A percentile compares a stretch with the other conserved stretches of the same genome.
phyloP scores from a whole-genome alignment of 2,329 filamentous ascomycete species.

The Microthyrium microscopicum region DNA sequence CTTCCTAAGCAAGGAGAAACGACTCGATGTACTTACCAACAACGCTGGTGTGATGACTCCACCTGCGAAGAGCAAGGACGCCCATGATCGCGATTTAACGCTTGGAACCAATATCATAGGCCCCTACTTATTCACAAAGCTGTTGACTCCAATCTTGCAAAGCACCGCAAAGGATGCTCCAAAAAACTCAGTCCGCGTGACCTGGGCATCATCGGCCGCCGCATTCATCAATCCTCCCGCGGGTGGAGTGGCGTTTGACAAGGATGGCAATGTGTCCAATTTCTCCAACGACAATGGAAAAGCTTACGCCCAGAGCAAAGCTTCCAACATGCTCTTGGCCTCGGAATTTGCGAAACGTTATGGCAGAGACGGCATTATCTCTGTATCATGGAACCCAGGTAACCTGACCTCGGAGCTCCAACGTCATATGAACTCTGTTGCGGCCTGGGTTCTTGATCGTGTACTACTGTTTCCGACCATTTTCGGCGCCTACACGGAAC shows the following conservation, averaged over 20 bases:
- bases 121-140: slow-evolving; percentile 6
- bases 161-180: slow-evolving; percentile 10
- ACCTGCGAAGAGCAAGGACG: slow-evolving; percentile 2
- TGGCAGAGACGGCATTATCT: slow-evolving; percentile 6
- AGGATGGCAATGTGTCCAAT: not conserved
- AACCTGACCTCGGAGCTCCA: slow-evolving; percentile 8
- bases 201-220: slow-evolving; percentile 7
- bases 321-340: slow-evolving; percentile 5
- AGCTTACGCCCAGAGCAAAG: slow-evolving; percentile 8
- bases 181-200: slow-evolving; percentile 9
- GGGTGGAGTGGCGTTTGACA: slow-evolving; percentile 7
- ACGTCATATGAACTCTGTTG: slow-evolving; percentile 4
- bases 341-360: slow-evolving; percentile 8
- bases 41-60: slow-evolving; percentile 19
- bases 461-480: slow-evolving; percentile 3
- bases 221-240: not conserved
- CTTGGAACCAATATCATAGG: slow-evolving; percentile 8
- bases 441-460: not conserved
- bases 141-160: slow-evolving; percentile 5
- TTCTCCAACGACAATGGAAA: not conserved
- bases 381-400: slow-evolving; percentile 8
- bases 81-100: slow-evolving; percentile 15
- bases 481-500: slow-evolving; percentile 9
- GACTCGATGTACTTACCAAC: slow-evolving; percentile 25
- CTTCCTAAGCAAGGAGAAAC: slow-evolving; percentile 19